Conservation (phyloP, 192 early-diverging fungal genomes). For the Polychytrium aggregatum region DNA sequence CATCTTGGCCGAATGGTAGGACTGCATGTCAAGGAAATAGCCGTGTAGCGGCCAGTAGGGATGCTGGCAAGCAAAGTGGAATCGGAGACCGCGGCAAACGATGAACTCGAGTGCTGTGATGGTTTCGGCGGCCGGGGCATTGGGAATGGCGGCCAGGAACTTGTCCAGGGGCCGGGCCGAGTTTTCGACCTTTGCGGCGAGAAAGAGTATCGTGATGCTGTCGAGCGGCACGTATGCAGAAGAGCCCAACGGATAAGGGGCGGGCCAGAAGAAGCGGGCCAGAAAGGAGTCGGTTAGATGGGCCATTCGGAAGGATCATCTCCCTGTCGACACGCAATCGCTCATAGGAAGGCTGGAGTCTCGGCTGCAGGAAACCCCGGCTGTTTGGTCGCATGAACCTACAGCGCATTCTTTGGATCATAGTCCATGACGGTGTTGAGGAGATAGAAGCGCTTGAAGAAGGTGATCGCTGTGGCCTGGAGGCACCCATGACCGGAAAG, state of each 20-base stretch:
- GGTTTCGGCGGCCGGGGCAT: conserved; percentile 14
- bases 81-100: conserved; percentile 22
- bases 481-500: too few species aligned
- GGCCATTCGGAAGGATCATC: too few species aligned
- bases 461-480: conserved; percentile 33
- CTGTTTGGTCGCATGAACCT: too few species aligned
- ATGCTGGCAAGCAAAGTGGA: conserved; percentile 33
- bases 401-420: conserved; percentile 34
- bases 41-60: conserved; percentile 35
- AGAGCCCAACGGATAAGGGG: too few species aligned
- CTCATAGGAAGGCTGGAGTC: too few species aligned
- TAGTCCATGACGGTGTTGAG: conserved; percentile 32
- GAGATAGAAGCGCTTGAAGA: conserved; percentile 42
- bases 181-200: conserved; percentile 33
- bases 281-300: too few species aligned
- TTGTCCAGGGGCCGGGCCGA: conserved; percentile 14
- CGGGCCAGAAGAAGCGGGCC: too few species aligned
- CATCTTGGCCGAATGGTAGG: not conserved
- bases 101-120: conserved; percentile 28
- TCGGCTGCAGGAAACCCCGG: too few species aligned
- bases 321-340: too few species aligned
- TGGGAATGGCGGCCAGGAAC: conserved; percentile 29
- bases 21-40: conserved; percentile 35
- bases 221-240: too few species aligned
- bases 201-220: conserved; percentile 34